Evolutionary conservation across 2,329 filamentous ascomycete species (phyloP).

Genomic region (Plectosphaerella sp.): DNA sequence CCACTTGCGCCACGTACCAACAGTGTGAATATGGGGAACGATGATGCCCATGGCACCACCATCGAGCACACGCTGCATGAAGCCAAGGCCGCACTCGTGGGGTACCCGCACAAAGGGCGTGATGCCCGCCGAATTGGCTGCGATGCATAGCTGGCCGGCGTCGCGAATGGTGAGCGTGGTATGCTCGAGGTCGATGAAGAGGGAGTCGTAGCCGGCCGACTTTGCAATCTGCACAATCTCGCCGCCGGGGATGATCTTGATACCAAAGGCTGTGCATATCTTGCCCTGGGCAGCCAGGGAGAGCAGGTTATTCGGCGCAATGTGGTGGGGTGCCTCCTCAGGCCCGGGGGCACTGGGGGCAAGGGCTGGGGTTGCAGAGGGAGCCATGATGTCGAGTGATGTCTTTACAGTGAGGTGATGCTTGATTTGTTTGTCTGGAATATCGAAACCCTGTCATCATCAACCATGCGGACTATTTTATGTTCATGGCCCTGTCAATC

Average conservation of each 20-base stretch:
- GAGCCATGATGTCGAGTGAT: too few species aligned
- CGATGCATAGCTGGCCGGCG: slow-evolving; percentile 31
- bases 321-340: not conserved
- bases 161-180: slow-evolving; percentile 29
- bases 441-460: too few species aligned
- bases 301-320: slow-evolving; percentile 6
- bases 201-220: slow-evolving; percentile 32
- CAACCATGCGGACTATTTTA: too few species aligned
- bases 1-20: slow-evolving; percentile 7
- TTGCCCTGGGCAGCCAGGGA: slow-evolving; percentile 1
- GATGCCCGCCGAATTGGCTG: slow-evolving; percentile 31
- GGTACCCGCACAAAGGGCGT: slow-evolving; percentile 35
- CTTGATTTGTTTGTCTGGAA: too few species aligned
- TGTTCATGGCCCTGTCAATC: too few species aligned
- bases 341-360: too few species aligned
- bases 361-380: too few species aligned
- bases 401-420: too few species aligned
- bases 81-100: slow-evolving; percentile 27
- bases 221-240: slow-evolving; percentile 28
- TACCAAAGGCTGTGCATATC: slow-evolving; percentile 11
- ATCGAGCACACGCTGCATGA: slow-evolving; percentile 32
- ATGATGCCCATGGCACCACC: slow-evolving; percentile 34
- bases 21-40: slow-evolving; percentile 32
- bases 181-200: slow-evolving; percentile 42
- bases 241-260: slow-evolving; percentile 16